phyloP scores from a whole-genome alignment of 2,329 filamentous ascomycete genomes.

The Hypoxylon sp. region DNA sequence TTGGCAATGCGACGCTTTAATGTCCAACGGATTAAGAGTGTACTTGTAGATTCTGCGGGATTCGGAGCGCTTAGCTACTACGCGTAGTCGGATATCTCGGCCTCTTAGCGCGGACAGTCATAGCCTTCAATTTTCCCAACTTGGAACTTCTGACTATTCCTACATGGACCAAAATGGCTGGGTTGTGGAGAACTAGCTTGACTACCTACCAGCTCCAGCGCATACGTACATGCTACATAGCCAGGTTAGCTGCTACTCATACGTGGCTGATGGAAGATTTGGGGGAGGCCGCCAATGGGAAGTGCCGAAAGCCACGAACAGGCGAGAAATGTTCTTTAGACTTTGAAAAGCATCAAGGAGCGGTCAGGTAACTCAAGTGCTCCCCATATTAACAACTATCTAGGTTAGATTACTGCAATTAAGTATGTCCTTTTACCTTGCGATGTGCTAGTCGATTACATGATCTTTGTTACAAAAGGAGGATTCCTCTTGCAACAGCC shows the following conservation, averaged over 20 bases:
- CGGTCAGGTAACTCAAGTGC: conserved; percentile 27
- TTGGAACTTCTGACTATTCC: conserved; percentile 8
- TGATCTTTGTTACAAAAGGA: conserved; percentile 25
- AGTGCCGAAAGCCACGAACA: conserved; percentile 10
- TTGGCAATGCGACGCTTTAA: conserved; percentile 28
- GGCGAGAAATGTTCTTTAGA: conserved; percentile 13
- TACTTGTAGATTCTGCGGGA: conserved; percentile 4
- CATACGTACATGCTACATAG: conserved; percentile 26
- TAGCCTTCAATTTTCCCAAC: conserved; percentile 7
- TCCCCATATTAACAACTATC: conserved; percentile 5
- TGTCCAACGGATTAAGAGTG: conserved; percentile 28
- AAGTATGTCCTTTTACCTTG: conserved; percentile 1
- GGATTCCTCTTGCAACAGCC: conserved; percentile 17
- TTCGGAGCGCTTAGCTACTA: conserved; percentile 11
- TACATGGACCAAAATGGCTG: conserved; percentile 13
- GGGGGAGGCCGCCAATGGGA: conserved; percentile 39
- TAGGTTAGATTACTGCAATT: background rate
- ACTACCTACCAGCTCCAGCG: conserved; percentile 12
- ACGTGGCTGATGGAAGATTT: conserved; percentile 39
- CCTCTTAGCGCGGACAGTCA: conserved; percentile 28
- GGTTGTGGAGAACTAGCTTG: conserved; percentile 18
- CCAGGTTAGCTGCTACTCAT: conserved; percentile 23
- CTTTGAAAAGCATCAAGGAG: conserved; percentile 21
- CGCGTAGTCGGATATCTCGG: conserved; percentile 41
- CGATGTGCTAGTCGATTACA: conserved; percentile 2